Base-by-base conservation (phyloP, 257 asterid genomes). In the Henckelia pumila region DNA sequence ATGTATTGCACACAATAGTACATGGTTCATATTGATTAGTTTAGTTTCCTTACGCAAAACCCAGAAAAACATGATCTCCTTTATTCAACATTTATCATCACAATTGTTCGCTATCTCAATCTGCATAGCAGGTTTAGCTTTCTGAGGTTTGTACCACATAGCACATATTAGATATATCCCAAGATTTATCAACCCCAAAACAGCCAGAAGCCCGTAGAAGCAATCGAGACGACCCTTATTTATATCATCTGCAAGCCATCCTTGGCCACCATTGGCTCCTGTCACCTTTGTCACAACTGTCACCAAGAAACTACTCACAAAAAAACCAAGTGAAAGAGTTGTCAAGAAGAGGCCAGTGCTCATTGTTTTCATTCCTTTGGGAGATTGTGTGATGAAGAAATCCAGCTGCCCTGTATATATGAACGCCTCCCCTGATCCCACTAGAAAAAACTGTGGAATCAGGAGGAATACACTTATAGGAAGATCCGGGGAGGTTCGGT, bases 361-460 rank as follows among this genome's bases (percentile, higher is more conserved):
- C 94, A 86, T 86, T 1, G 98, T 83, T 70, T 89, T 93, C 98
- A 93, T 93, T 61, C 97, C 91, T 67, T 93, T 89, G n/a, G 97
- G 97, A 0, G 97, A 85, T 26, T 85, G 84, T 0, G 96, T 88
- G 61, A 89, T 85, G 90, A 93, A 93, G 88, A 93, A 93, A 67
- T 93, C 98, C 8, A 93, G 81, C 57, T 93, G 97, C 23, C 98
- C 98, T 0, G 97, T 89, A 83, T 93, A 89, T 63, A 90, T 93
- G 66, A 89, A 89, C 7, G 94, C 98, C 64, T 93, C 98, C 24
- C 94, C 97, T 0, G 98, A 33, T 1, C 99, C 99, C 66, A 93
- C 92, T 0, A 93, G 78, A 50, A 93, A 76, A 59, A 93, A 88
- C 72, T 93, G 99, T 0, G 97, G 99, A 58, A 93, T 81, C 58